These are phyloP conservation scores for Astragalus membranaceus DNA, from an alignment of 306 rosid species.

Conservation along the genomic window DNA sequence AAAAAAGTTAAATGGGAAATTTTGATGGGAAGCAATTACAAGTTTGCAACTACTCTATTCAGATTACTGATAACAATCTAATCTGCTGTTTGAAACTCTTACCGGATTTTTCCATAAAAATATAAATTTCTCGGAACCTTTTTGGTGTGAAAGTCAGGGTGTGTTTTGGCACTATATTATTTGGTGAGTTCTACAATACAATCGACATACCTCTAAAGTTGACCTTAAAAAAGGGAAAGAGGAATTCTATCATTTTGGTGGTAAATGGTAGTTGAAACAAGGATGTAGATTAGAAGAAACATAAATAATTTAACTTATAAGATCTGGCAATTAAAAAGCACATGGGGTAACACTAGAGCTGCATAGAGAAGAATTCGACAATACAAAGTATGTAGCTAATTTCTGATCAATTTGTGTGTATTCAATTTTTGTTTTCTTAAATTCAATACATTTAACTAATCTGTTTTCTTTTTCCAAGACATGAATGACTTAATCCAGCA, in stretches of 20 bases:
- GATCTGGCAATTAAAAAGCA: background rate
- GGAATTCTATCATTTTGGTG: background rate
- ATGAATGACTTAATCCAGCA: background rate
- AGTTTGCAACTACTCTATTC: background rate
- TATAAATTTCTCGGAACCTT: background rate
- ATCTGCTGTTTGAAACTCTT: background rate
- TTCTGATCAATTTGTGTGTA: background rate
- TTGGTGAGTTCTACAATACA: background rate
- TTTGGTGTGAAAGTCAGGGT: background rate
- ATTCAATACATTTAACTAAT: background rate
- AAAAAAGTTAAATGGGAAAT: background rate
- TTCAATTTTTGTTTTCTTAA: background rate
- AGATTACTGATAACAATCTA: background rate
- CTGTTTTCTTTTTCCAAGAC: background rate
- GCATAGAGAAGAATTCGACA: constrained; percentile 7
- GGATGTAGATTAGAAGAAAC: background rate
- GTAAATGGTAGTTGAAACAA: background rate
- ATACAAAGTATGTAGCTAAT: background rate
- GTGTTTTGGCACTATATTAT: background rate
- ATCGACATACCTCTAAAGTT: background rate
- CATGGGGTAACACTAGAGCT: background rate
- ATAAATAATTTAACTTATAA: background rate
- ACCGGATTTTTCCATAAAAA: background rate
- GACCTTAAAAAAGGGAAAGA: background rate
- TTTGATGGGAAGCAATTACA: constrained; percentile 5